Percentiles rank a stretch among this genome's conserved stretches.
phyloP scores from a whole-genome alignment of 495 filamentous ascomycete genomes.

The Lasiosphaeria hispida region DNA sequence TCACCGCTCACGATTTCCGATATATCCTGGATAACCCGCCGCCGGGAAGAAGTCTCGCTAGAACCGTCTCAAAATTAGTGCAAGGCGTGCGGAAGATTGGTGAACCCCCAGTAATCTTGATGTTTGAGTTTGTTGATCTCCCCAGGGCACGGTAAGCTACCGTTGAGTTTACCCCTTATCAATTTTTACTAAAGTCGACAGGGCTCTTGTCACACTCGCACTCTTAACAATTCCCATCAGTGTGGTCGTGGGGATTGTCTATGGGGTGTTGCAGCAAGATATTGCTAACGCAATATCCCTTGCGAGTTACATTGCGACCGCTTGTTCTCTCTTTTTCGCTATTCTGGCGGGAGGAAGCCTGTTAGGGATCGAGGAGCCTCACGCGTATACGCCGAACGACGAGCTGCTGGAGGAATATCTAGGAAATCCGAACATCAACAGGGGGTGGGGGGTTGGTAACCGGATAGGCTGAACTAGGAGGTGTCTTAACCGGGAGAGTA shows the following conservation, averaged over 20 bases:
- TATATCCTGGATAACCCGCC: constrained; percentile 5
- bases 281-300: constrained; percentile 2
- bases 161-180: too few species aligned
- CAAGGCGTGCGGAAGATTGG: neutral
- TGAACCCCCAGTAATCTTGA: neutral
- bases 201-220: constrained; percentile 4
- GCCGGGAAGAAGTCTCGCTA: neutral
- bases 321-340: constrained; percentile 5
- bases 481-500: too few species aligned
- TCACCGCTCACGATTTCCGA: constrained; percentile 1
- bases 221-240: constrained; percentile 3
- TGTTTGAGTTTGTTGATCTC: constrained; percentile 8
- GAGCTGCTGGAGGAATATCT: constrained; percentile 8
- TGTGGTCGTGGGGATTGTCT: neutral
- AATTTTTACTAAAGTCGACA: neutral
- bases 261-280: neutral
- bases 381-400: constrained; percentile 2
- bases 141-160: neutral
- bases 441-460: too few species aligned
- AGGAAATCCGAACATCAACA: too few species aligned
- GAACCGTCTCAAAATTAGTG: neutral
- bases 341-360: constrained; percentile 5
- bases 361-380: constrained; percentile 1
- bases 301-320: constrained; percentile 5
- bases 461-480: too few species aligned